Percentiles rank a stretch among this genome's conserved stretches.
Conservation (phyloP, 2,329 filamentous ascomycete species). For the Leptographium procerum region DNA sequence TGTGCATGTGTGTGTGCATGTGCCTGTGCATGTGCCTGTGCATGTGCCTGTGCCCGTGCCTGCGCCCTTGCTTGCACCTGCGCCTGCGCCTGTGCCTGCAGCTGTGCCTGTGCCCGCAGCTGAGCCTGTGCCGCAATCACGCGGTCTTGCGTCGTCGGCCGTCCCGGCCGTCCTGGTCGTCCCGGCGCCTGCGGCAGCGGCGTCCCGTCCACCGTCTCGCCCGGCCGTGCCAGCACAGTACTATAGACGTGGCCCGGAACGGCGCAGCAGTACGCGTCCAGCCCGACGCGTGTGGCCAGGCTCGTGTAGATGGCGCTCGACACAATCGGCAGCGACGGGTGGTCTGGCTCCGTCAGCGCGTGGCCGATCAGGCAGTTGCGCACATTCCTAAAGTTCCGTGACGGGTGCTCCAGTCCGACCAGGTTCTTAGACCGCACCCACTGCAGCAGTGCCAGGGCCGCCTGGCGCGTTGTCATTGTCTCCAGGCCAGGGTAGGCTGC, state of each 20-base stretch:
- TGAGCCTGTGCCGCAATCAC: no score
- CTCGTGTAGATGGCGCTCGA: constrained; percentile 80
- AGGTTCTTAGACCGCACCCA: constrained; percentile 62
- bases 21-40: no score
- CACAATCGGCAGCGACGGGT: constrained; percentile 76
- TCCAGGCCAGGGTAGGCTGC: constrained; percentile 39
- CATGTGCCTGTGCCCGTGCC: no score
- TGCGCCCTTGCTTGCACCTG: no score
- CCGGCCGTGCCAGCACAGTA: constrained; percentile 53
- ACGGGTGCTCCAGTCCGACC: constrained; percentile 21
- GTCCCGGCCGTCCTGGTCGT: constrained; percentile 13
- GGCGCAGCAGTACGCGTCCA: constrained; percentile 68
- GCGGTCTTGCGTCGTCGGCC: no score
- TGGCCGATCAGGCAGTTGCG: constrained; percentile 83
- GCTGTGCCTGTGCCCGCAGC: no score
- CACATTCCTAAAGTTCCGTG: constrained; percentile 53
- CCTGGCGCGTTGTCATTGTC: constrained; percentile 48
- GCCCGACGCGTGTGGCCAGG: constrained; percentile 59
- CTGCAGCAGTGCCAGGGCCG: constrained; percentile 54
- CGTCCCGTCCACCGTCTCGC: constrained; percentile 47
- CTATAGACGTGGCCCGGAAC: constrained; percentile 80
- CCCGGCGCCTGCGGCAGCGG: constrained; percentile 15
- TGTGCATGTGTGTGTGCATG: neutral
- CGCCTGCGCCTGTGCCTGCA: no score
- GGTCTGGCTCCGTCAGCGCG: constrained; percentile 58